A percentile compares a stretch with the other conserved stretches of the same genome.
Conservation (phyloP, 129 eudicot species). For the Chrysanthemum makinoi region DNA sequence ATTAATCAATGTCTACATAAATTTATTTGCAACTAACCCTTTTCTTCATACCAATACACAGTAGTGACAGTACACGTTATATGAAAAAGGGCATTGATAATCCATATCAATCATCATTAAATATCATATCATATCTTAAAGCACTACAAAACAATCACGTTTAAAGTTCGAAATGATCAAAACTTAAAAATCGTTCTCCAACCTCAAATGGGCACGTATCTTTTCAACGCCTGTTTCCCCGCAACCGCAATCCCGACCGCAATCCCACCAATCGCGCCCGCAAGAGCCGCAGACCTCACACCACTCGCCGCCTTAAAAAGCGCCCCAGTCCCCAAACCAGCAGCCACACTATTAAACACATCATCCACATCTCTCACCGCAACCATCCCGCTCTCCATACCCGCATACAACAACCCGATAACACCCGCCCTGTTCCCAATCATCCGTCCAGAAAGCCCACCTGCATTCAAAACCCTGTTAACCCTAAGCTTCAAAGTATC, state of each 20-base stretch:
- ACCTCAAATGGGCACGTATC: conserved; percentile 76
- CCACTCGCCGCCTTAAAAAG: conserved; percentile 85
- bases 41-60: conserved; percentile 10
- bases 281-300: conserved; percentile 87
- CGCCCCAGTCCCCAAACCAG: conserved; percentile 89
- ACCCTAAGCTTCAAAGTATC: conserved; percentile 70
- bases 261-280: conserved; percentile 87
- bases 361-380: conserved; percentile 80
- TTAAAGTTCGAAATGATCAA: conserved; percentile 36
- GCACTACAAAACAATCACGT: conserved; percentile 27
- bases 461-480: conserved; percentile 74
- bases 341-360: conserved; percentile 72
- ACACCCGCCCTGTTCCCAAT: conserved; percentile 81
- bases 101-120: too few relatives aligned
- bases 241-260: conserved; percentile 70
- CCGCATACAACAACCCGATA: conserved; percentile 77
- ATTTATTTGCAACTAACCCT: conserved; percentile 35
- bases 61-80: conserved; percentile 14
- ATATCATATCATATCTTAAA: too few relatives aligned
- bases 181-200: conserved; percentile 19
- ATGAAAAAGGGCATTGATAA: conserved; percentile 1
- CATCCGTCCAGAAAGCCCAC: conserved; percentile 53
- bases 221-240: conserved; percentile 73
- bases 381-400: conserved; percentile 90
- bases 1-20: conserved; percentile 21